Conservation (phyloP, 1,284 basidiomycete species). For the Trametes hirsuta region DNA sequence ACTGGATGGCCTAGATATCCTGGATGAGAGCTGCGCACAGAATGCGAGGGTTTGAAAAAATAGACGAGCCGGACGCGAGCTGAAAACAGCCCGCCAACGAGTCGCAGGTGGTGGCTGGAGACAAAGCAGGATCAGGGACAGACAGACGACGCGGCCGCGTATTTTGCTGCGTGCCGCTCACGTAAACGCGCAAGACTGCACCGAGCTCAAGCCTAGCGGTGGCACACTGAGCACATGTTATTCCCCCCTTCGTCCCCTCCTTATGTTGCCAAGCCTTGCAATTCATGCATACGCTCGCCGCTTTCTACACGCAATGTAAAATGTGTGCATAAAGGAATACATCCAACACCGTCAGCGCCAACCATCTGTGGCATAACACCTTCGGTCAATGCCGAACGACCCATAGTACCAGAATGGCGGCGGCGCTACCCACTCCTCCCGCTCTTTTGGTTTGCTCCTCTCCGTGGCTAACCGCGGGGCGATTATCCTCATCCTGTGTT, state of each 20-base stretch:
- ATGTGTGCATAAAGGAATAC: too few species aligned
- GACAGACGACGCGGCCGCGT: constrained; percentile 15
- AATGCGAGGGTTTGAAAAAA: constrained; percentile 22
- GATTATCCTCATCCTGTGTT: too few species aligned
- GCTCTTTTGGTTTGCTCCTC: too few species aligned
- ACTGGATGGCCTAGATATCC: neutral
- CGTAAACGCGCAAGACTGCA: constrained; percentile 16
- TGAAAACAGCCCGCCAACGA: constrained; percentile 9
- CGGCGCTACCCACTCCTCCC: too few species aligned
- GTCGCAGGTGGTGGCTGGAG: constrained; percentile 22
- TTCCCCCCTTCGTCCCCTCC: neutral
- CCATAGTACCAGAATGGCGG: too few species aligned
- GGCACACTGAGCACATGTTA: constrained; percentile 1
- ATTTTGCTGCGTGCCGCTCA: constrained; percentile 25
- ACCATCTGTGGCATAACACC: too few species aligned
- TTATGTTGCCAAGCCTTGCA: too few species aligned
- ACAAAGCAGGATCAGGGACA: constrained; percentile 15
- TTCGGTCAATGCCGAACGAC: too few species aligned
- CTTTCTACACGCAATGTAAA: too few species aligned
- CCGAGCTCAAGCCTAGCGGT: neutral
- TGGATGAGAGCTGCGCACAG: constrained; percentile 14
- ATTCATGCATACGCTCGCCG: too few species aligned
- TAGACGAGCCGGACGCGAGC: constrained; percentile 16
- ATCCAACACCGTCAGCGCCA: too few species aligned
- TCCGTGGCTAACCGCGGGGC: too few species aligned